Conservation (phyloP, 1,139 yeast genomes). For the Protomyces pachydermus region DNA sequence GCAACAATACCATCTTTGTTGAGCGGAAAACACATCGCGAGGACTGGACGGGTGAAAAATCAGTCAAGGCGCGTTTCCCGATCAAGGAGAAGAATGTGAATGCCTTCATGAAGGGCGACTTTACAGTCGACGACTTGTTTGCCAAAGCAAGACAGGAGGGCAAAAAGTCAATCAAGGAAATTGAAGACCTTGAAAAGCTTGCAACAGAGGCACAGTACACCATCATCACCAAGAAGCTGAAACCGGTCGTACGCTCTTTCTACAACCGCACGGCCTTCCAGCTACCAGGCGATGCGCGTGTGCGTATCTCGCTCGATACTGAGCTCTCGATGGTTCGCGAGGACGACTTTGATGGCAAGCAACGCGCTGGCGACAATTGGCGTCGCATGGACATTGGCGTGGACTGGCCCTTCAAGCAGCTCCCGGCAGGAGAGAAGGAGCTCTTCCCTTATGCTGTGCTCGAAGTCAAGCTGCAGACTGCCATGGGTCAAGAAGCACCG, state of each 20-base stretch:
- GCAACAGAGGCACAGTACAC: slow-evolving; percentile 92
- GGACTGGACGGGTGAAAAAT: slow-evolving; percentile 99
- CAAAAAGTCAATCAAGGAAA: slow-evolving; percentile 77
- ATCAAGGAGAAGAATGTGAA: slow-evolving; percentile 88
- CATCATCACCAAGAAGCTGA: slow-evolving; percentile 69
- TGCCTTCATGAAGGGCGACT: slow-evolving; percentile 72
- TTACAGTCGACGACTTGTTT: slow-evolving; percentile 82
- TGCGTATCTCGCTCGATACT: slow-evolving; percentile 93
- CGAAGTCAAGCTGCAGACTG: slow-evolving; percentile 95
- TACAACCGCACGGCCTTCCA: slow-evolving; percentile 98
- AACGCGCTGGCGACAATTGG: slow-evolving; percentile 91
- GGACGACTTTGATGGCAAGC: slow-evolving; percentile 88
- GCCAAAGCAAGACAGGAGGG: slow-evolving; percentile 91
- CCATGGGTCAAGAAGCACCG: slow-evolving; percentile 97
- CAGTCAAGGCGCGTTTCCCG: slow-evolving; percentile 92
- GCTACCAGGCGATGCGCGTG: slow-evolving; percentile 97
- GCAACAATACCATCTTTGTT: slow-evolving; percentile 82
- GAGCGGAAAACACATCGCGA: slow-evolving; percentile 98
- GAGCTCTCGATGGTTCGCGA: slow-evolving; percentile 94
- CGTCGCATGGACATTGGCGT: slow-evolving; percentile 97
- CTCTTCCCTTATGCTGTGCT: slow-evolving; percentile 95
- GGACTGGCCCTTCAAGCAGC: slow-evolving; percentile 86
- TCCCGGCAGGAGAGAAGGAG: slow-evolving; percentile 77
- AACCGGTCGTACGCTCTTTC: slow-evolving; percentile 94
- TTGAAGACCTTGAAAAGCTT: slow-evolving; percentile 82